Evolutionary conservation across 1,139 yeast genomes (phyloP).

Genomic region (Pichia sp.): DNA sequence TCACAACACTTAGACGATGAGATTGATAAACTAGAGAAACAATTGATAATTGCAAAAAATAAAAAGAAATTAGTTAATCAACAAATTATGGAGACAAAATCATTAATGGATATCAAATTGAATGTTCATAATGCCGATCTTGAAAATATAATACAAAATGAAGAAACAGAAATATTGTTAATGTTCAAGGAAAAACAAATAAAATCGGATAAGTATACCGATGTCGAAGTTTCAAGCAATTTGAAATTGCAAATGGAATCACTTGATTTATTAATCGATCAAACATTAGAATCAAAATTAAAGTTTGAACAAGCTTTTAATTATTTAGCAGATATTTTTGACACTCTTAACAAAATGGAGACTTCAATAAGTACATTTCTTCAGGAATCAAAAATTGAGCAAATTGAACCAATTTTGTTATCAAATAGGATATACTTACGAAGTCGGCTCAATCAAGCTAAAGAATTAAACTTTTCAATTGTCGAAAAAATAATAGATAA

Average conservation of each 20-base stretch:
- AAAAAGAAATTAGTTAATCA: constrained; percentile 35
- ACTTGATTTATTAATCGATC: constrained; percentile 23
- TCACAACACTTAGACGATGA: constrained; percentile 36
- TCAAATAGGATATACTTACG: constrained; percentile 17
- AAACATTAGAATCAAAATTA: constrained; percentile 19
- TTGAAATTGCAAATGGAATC: constrained; percentile 28
- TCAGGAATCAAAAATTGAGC: constrained; percentile 15
- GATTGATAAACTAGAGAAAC: constrained; percentile 37
- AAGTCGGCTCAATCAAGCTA: constrained; percentile 15
- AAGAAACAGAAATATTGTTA: constrained; percentile 16
- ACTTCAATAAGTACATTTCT: constrained; percentile 20
- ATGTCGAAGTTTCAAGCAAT: constrained; percentile 23
- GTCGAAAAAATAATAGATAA: constrained; percentile 23
- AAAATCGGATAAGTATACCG: constrained; percentile 7
- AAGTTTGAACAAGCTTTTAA: constrained; percentile 26
- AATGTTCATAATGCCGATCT: constrained; percentile 22
- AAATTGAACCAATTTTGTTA: constrained; percentile 20
- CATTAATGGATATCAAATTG: constrained; percentile 25
- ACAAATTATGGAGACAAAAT: constrained; percentile 45
- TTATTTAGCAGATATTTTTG: constrained; percentile 38
- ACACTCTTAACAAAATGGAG: constrained; percentile 25
- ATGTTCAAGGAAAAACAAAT: constrained; percentile 13
- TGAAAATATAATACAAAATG: constrained; percentile 15
- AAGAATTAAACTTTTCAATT: constrained; percentile 14
- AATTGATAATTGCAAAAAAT: constrained; percentile 33